Base-by-base conservation (phyloP, 148 eudicot species). In the Euryodendron excelsum region DNA sequence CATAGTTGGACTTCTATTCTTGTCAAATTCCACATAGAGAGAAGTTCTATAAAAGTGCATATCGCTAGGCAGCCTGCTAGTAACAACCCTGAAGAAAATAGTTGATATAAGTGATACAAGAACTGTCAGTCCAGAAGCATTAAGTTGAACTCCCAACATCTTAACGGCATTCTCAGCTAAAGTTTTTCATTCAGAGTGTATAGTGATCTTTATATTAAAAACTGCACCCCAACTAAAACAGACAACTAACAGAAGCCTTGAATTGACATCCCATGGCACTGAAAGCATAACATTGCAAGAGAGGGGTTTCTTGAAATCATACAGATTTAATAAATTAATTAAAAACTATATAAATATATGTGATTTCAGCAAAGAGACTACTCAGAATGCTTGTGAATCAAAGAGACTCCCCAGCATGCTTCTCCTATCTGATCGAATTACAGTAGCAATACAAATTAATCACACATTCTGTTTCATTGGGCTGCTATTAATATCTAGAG, bases 21-120 rank as follows among this genome's bases (percentile, higher is more conserved):
- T 44, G 97, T 95, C 86, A 95, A 82, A 83, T 91, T 95, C 97
- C 99, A 91, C 99, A 95, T 93, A 60, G 99, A 95, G 69, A 95
- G 93, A 66, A 95, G 89, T 85, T 95, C 99, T 62, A 90, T 58
- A 53, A 84, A 47, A 21, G 97, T 93, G 86, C 93, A 95, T 52
- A 84, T 61, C 25, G 88, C 92, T 73, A 89, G 88, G 77, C 90
- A 75, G 28, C 92, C 88, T 41, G 74, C 92, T 79, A 89, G 84
- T 65, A 82, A 36, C 82, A 89, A 79, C 75, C 99, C 99, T 95
- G 89, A 39, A 73, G 63, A 69, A 44, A 30, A 37, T 62, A 47
- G 39, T 53, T 21, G 48, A 41, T 7, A 34, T 58, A 69, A 3
- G 55, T 72, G 5, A 75, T 48, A 17, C 25, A 59, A 18, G 13